Evolutionary conservation across 257 asterid genomes (phyloP), one percentile per base, ranked within the genome.

Genomic region (Hygrophila difformis): DNA sequence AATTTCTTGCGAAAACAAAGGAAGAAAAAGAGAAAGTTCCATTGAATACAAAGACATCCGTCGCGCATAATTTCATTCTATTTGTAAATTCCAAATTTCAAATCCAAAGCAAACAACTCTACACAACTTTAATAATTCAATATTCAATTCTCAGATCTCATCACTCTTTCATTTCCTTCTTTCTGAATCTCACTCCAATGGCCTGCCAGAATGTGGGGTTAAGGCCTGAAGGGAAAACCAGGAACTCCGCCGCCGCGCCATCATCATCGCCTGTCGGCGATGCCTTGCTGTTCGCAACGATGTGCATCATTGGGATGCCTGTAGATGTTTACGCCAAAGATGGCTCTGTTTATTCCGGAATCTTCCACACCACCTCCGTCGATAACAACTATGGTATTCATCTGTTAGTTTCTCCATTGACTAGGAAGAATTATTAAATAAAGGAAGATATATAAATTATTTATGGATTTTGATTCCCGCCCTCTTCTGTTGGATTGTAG

Each of bases 331-430:
- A 84, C 66, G 81, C 65, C 39, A 84, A 39, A 62, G 97, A 88
- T 44, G 97, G 95, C 61, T 75, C 87, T 21, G 56, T 84, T 55
- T 88, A 72, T 76, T 78, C 94, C 54, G 97, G 97, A 59, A 78
- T 76, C 53, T 72, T 88, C 60, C 66, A 78, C 74, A 76, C 97
- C 60, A 92, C 93, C 52, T 76, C 70, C 4, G 67, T 78, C 50
- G 82, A 81, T 38, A 62, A 66, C 67, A 79, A 69, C 56, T 88
- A 76, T 62, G 93, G 94, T 84, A 59, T 21, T 51, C 29, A 13
- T 43, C 13, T 20, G 11, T 37, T 5, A 12, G 35, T 46, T 26
- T 56, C 31, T 12, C 35, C 7, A 40, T 35, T 18, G 35, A 34
- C 14, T 26, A 4, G 34, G n/a, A 1, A 16, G 29, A 48, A 31